A percentile compares a stretch with the other conserved stretches of the same genome.
These are phyloP conservation scores for Solanum hybrid DNA, from an alignment of 305 asterid genomes.

Conservation along the genomic window DNA sequence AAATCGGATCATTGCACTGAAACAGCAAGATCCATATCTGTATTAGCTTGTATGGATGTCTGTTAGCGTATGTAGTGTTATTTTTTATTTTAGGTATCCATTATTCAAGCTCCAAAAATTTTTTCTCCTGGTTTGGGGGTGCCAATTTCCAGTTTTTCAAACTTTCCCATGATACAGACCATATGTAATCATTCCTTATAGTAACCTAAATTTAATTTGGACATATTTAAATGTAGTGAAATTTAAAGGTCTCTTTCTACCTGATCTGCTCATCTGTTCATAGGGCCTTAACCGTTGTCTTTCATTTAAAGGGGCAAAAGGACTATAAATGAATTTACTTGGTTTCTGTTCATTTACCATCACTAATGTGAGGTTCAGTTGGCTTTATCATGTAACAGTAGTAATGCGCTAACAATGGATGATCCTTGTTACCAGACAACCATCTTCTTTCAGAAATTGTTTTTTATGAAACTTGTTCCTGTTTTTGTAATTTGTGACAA, in stretches of 20 bases:
- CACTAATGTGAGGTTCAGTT: neutral
- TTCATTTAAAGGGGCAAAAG: neutral
- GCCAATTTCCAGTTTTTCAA: neutral
- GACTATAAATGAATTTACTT: neutral
- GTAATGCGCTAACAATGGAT: neutral
- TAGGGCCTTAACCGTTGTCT: neutral
- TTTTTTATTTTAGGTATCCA: neutral
- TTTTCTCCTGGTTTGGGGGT: neutral
- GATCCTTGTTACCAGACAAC: neutral
- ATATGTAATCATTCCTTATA: neutral
- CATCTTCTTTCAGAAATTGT: neutral
- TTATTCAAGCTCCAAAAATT: neutral
- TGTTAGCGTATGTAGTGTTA: neutral
- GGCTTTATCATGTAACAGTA: neutral
- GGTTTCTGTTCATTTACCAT: neutral
- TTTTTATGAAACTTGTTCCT: neutral
- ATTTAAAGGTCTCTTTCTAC: neutral
- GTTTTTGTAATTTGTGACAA: slow-evolving; percentile 4
- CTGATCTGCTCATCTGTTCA: neutral
- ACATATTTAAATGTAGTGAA: neutral
- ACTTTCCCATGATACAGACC: neutral
- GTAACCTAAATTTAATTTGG: neutral
- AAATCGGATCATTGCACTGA: neutral
- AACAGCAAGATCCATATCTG: neutral
- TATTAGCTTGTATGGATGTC: neutral